Percentiles rank a stretch among this genome's conserved stretches.
These are phyloP conservation scores for Sarocladiaceae sp. DNA, from an alignment of 2,329 filamentous ascomycete genomes.

Conservation along the genomic window DNA sequence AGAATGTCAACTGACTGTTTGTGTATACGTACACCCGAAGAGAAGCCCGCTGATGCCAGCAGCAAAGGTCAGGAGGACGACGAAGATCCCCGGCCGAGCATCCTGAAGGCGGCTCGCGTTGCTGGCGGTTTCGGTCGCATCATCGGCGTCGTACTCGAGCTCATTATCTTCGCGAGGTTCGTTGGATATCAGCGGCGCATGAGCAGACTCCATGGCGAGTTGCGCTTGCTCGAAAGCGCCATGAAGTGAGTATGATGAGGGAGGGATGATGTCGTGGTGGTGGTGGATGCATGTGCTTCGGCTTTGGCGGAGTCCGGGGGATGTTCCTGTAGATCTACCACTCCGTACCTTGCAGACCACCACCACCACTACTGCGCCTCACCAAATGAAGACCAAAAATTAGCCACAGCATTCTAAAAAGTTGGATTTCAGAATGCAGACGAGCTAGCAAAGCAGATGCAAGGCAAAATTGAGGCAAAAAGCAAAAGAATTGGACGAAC, in stretches of 20 bases:
- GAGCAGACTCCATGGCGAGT: slow-evolving; percentile 26
- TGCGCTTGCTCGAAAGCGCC: background rate
- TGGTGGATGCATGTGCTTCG: background rate
- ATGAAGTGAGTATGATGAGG: too few relatives aligned
- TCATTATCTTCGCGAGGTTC: slow-evolving; percentile 21
- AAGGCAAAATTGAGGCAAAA: too few relatives aligned
- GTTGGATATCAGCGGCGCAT: slow-evolving; percentile 32
- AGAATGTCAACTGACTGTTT: background rate
- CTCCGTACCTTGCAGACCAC: too few relatives aligned
- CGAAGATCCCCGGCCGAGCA: slow-evolving; percentile 39
- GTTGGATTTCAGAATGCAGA: too few relatives aligned
- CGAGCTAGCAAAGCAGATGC: too few relatives aligned
- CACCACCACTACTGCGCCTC: too few relatives aligned
- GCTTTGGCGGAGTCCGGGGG: too few relatives aligned
- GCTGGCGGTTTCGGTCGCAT: slow-evolving; percentile 17
- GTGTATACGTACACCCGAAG: slow-evolving; percentile 53
- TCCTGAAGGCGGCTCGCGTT: slow-evolving; percentile 17
- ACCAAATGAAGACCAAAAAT: too few relatives aligned
- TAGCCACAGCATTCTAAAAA: too few relatives aligned
- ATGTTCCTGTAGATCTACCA: too few relatives aligned
- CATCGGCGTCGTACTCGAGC: slow-evolving; percentile 22
- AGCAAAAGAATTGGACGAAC: too few relatives aligned
- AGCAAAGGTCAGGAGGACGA: slow-evolving; percentile 56
- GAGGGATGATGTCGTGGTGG: background rate
- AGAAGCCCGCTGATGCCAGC: slow-evolving; percentile 62